A percentile compares a stretch with the other conserved stretches of the same genome.
Conservation (phyloP, 1,284 basidiomycete species). For the Ceratobasidium sp. region DNA sequence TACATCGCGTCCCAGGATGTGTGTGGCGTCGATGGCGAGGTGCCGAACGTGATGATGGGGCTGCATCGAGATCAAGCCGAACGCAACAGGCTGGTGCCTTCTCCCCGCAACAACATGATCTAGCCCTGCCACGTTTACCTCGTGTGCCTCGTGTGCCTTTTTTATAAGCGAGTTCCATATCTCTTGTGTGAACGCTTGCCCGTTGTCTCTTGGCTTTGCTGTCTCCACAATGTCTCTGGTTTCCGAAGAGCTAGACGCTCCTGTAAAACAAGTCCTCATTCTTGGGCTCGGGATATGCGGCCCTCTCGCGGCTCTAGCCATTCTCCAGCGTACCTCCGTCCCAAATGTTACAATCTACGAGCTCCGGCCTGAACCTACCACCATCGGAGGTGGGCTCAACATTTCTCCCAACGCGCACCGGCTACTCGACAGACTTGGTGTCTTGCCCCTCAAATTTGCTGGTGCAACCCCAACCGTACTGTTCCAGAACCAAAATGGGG, state of each 20-base stretch:
- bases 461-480: slow-evolving; percentile 21
- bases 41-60: slow-evolving; percentile 4
- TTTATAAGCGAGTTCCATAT: neutral
- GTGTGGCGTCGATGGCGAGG: neutral
- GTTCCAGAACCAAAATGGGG: slow-evolving; percentile 37
- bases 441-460: slow-evolving; percentile 30
- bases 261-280: slow-evolving; percentile 29
- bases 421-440: slow-evolving; percentile 37
- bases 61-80: slow-evolving; percentile 4
- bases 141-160: slow-evolving; percentile 13
- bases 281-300: slow-evolving; percentile 36
- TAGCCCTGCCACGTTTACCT: neutral
- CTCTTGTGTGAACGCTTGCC: too few species aligned
- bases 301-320: slow-evolving; percentile 36
- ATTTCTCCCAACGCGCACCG: slow-evolving; percentile 41
- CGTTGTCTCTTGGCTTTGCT: neutral
- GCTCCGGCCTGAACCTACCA: slow-evolving; percentile 38
- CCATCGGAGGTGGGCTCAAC: slow-evolving; percentile 39
- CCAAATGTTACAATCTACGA: slow-evolving; percentile 39
- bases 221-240: slow-evolving; percentile 1
- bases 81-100: neutral
- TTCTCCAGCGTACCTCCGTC: slow-evolving; percentile 29
- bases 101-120: slow-evolving; percentile 12
- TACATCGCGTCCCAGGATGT: too few species aligned
- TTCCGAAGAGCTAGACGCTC: slow-evolving; percentile 19